Percentiles rank a stretch among this genome's conserved stretches.
Conservation (phyloP, 225 moss, liverwort and hornwort genomes). For the Straminergon stramineum region DNA sequence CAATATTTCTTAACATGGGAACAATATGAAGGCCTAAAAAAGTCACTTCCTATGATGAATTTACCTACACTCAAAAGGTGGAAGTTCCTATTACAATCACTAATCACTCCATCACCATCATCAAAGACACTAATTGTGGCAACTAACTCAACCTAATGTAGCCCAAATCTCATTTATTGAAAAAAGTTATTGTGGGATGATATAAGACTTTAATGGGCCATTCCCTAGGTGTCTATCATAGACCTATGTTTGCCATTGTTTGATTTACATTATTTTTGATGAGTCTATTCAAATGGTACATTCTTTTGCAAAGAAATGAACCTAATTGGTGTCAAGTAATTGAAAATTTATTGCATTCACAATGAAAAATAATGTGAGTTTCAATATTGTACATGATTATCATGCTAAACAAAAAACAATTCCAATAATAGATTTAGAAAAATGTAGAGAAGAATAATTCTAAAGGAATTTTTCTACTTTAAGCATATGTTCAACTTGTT, state of each 20-base stretch:
- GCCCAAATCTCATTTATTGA: not conserved
- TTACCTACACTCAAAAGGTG: not conserved
- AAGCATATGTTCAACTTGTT: not conserved
- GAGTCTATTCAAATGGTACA: not conserved
- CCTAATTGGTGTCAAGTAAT: not conserved
- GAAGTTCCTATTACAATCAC: not conserved
- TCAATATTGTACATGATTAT: accelerated
- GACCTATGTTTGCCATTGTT: accelerated
- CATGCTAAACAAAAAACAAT: accelerated
- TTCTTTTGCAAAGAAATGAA: not conserved
- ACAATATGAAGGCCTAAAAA: not conserved
- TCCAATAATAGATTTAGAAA: no score
- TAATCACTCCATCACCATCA: not conserved
- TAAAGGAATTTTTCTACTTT: not conserved
- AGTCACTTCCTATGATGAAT: not conserved
- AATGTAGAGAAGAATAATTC: accelerated
- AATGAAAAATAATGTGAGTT: not conserved
- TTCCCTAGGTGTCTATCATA: accelerated
- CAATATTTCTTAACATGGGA: not conserved
- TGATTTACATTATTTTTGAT: not conserved
- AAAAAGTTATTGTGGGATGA: not conserved
- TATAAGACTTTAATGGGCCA: not conserved
- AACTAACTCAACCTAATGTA: not conserved
- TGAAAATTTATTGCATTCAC: not conserved
- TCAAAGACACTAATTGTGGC: not conserved